Evolutionary conservation across 305 asterid species (phyloP).

Genomic region (Solanum hybrid): DNA sequence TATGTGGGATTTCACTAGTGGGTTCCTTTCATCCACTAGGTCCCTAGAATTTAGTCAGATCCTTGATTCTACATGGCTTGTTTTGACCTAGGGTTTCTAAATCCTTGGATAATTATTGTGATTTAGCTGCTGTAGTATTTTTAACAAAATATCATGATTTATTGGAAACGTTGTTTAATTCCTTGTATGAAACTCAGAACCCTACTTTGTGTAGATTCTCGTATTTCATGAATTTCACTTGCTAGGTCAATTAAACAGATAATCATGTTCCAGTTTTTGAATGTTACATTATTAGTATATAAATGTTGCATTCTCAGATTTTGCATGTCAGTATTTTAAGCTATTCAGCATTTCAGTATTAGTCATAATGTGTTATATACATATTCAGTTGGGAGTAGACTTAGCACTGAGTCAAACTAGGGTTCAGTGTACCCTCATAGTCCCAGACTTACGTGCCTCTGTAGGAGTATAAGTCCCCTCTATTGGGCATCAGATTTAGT

Average conservation of each 20-base stretch:
- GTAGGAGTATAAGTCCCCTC: too few species aligned
- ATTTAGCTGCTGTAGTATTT: too few species aligned
- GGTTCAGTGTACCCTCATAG: too few species aligned
- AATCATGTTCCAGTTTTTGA: neutral
- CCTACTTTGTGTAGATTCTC: neutral
- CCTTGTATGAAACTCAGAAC: neutral
- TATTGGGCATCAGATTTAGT: too few species aligned
- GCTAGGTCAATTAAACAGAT: neutral
- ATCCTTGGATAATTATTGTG: too few species aligned
- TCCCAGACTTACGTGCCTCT: too few species aligned
- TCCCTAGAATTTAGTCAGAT: neutral
- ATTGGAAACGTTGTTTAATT: neutral
- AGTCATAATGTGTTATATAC: too few species aligned
- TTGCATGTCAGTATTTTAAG: too few species aligned
- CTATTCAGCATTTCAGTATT: too few species aligned
- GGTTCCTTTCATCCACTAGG: neutral
- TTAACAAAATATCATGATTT: neutral
- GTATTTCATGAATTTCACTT: neutral
- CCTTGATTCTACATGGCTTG: neutral
- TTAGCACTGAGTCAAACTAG: too few species aligned
- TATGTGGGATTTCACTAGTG: too few species aligned
- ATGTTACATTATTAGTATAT: neutral
- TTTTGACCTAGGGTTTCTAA: neutral
- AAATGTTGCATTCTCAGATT: neutral
- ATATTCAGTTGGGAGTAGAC: too few species aligned